phyloP scores from a whole-genome alignment of 2,329 filamentous ascomycete genomes.

The Monilinia vaccinii-corymbosi region DNA sequence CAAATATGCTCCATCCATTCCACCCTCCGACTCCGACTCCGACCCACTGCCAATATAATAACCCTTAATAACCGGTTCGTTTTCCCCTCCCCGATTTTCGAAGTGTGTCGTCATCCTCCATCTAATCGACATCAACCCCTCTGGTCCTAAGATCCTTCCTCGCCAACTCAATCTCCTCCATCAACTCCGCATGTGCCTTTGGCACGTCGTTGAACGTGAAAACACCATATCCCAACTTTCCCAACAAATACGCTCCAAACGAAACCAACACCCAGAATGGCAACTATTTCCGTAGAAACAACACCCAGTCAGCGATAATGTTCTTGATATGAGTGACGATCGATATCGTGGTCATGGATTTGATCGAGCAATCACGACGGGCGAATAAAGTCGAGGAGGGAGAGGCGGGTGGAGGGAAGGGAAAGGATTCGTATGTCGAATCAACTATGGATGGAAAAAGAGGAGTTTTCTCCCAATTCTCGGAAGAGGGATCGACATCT shows the following conservation, averaged over 20 bases:
- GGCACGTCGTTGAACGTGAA: constrained; percentile 96
- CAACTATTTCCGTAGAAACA: constrained; percentile 45
- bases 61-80: neutral
- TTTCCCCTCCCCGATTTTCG: neutral
- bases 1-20: neutral
- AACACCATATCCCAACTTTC: constrained; percentile 84
- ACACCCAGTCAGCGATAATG: constrained; percentile 5
- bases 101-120: neutral
- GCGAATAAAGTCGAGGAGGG: constrained; percentile 6
- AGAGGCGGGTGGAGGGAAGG: constrained; percentile 3
- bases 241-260: constrained; percentile 86
- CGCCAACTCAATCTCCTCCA: constrained; percentile 72
- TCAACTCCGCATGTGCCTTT: constrained; percentile 79
- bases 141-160: constrained; percentile 63
- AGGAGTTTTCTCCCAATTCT: neutral
- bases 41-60: neutral
- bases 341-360: constrained; percentile 3
- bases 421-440: constrained; percentile 9
- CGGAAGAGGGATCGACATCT: neutral
- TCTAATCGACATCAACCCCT: constrained; percentile 51
- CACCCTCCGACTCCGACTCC: neutral
- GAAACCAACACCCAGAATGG: constrained; percentile 89
- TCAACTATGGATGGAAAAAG: neutral
- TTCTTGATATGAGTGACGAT: constrained; percentile 7
- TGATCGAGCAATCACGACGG: constrained; percentile 3